Percentiles rank a stretch among this genome's conserved stretches.
Evolutionary conservation across 1,284 basidiomycete genomes (phyloP).

Genomic region (Malassezia dermatis): DNA sequence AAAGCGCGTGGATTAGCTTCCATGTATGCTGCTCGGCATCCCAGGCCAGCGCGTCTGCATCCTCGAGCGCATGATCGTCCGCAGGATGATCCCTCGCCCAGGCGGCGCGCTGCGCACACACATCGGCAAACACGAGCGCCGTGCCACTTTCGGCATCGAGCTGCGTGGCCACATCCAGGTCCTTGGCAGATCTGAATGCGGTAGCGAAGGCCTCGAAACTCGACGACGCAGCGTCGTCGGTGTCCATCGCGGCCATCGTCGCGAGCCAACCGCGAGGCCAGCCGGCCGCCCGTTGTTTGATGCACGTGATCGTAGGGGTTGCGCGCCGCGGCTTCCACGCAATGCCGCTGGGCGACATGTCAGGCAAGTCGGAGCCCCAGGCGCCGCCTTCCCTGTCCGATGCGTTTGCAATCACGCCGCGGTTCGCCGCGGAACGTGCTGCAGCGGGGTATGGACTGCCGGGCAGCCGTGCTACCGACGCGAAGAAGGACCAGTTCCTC

Average conservation of each 20-base stretch:
- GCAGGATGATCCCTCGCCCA: neutral
- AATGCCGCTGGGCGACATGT: neutral
- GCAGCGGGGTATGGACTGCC: neutral
- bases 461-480: neutral
- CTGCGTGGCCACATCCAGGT: slow-evolving; percentile 22
- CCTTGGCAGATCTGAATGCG: slow-evolving; percentile 25
- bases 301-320: neutral
- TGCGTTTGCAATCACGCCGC: slow-evolving; percentile 37
- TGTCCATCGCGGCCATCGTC: slow-evolving; percentile 5
- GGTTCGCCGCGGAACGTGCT: slow-evolving; percentile 36
- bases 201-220: slow-evolving; percentile 35
- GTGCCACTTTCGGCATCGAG: slow-evolving; percentile 28
- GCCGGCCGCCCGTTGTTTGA: neutral
- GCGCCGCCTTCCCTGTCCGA: slow-evolving; percentile 21
- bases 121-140: slow-evolving; percentile 33
- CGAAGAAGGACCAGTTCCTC: slow-evolving; percentile 26
- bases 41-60: slow-evolving; percentile 21
- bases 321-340: neutral
- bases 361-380: neutral
- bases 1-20: slow-evolving; percentile 30
- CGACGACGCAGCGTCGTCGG: slow-evolving; percentile 18
- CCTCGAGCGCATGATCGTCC: slow-evolving; percentile 21
- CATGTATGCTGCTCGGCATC: slow-evolving; percentile 34
- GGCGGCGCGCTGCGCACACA: slow-evolving; percentile 20
- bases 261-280: neutral